Evolutionary conservation across 768 basidiomycete species (phyloP), one percentile per base, ranked within the genome.

Genomic region (Xerocomus potaroensis): DNA sequence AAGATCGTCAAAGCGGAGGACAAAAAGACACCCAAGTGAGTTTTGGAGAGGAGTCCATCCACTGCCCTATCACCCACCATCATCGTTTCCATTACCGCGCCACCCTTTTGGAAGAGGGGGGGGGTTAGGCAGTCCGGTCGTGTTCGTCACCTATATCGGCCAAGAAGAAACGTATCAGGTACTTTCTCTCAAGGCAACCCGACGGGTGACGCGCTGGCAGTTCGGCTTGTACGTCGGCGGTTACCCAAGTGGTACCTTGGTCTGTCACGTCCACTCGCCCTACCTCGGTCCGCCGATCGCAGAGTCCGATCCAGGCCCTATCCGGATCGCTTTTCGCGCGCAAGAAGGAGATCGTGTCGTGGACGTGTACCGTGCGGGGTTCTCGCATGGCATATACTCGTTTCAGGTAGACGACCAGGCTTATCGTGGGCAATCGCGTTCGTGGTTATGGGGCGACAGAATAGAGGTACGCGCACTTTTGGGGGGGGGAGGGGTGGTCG

Each of bases 1-100:
- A 65, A 49, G 47, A 45, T 66, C 39, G 34, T 66, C 49, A 56
- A 46, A 36, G 61, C 39, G 5, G 64, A 66, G 36, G 64, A 66
- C 36, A 46, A 44, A 29, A 48, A 16, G 26, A 68, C 66, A 6
- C 50, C 46, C 19, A 56, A 51, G 64, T 66, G 42, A 52, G 57
- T 23, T 27, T 29, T 19, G 24, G 16, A 29, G 6, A 10, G 5
- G 5, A 5, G 26, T 27, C 26, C 10, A 6, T 27, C 26, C 6
- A 27, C 10, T 27, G 26, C 26, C 10, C n/a, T n/a, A n/a, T n/a
- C n/a, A n/a, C n/a, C 26, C 26, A 27, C 10, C 35, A 22, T 14
- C 14, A 6, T 14, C 35, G 14, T 21, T 8, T 9, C 11, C 12
- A 22, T 21, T 21, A 12, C 35, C 3, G 22, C 22, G n/a, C n/a